Percentiles rank a stretch among this genome's conserved stretches.
Evolutionary conservation across 1,284 basidiomycete species (phyloP).

Genomic region (Puccinia horiana): DNA sequence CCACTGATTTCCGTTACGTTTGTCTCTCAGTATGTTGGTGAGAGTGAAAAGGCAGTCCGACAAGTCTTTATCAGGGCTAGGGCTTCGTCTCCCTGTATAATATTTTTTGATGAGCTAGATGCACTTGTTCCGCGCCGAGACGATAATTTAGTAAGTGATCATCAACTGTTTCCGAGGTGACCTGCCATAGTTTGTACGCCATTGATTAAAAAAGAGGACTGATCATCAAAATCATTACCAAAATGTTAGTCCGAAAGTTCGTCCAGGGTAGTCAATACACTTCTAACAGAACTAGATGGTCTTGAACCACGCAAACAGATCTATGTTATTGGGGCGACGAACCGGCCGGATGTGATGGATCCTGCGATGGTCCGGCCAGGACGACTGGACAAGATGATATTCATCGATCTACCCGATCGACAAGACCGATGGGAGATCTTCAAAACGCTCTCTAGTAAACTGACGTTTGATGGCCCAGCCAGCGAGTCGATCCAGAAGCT

Average conservation of each 20-base stretch:
- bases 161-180: neutral
- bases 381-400: constrained; percentile 90
- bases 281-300: constrained; percentile 93
- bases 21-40: constrained; percentile 80
- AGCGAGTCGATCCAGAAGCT: neutral
- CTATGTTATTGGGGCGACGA: constrained; percentile 95
- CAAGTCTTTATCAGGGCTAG: constrained; percentile 88
- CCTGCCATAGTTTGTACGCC: neutral
- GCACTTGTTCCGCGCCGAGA: constrained; percentile 91
- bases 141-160: constrained; percentile 72
- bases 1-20: no score
- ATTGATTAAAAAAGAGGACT: neutral
- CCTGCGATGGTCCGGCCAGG: constrained; percentile 98
- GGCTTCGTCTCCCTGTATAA: constrained; percentile 82
- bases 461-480: neutral
- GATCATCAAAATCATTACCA: constrained; percentile 17
- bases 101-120: constrained; percentile 96
- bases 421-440: constrained; percentile 83
- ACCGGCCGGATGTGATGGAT: constrained; percentile 98
- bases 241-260: constrained; percentile 82
- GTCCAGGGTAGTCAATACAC: constrained; percentile 93
- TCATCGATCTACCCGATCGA: constrained; percentile 82
- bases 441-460: constrained; percentile 64
- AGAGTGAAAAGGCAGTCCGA: constrained; percentile 90
- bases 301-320: constrained; percentile 85